Percentiles rank a stretch among this genome's conserved stretches.
These are phyloP conservation scores for Eudorina sp. DNA, from an alignment of 139 green algal genomes.

Conservation along the genomic window DNA sequence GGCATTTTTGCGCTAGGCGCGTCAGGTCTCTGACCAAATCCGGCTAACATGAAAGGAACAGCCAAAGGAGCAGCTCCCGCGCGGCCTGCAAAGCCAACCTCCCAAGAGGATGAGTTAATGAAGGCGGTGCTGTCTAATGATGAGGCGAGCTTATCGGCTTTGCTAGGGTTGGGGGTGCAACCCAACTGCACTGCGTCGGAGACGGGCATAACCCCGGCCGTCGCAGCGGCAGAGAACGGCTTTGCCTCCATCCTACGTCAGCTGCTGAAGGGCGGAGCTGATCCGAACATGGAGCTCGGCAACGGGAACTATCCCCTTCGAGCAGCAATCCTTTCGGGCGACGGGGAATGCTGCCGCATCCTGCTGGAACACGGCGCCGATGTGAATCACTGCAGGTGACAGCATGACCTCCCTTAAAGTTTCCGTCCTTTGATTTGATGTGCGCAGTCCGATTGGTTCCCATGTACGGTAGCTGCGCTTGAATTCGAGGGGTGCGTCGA, in stretches of 20 bases:
- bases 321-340: conserved; percentile 22
- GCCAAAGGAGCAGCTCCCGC: too few species aligned
- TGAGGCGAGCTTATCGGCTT: neutral
- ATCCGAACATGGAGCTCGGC: neutral
- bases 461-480: too few species aligned
- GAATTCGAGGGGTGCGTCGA: too few species aligned
- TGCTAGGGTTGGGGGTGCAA: neutral
- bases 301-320: conserved; percentile 44
- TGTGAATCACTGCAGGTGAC: conserved; percentile 41
- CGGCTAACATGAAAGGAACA: too few species aligned
- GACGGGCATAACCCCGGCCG: neutral
- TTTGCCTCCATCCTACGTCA: neutral
- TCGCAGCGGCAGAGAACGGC: conserved; percentile 33
- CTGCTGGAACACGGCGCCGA: conserved; percentile 18
- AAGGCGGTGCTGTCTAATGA: neutral
- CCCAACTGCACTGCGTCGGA: neutral
- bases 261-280: neutral
- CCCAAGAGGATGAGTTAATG: conserved; percentile 32
- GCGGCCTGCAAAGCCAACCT: neutral
- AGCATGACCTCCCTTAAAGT: too few species aligned
- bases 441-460: too few species aligned
- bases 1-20: too few species aligned
- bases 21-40: too few species aligned
- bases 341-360: conserved; percentile 17
- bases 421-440: too few species aligned